Conservation (phyloP, 1,139 yeast genomes). For the Geotrichum citri-aurantii region DNA sequence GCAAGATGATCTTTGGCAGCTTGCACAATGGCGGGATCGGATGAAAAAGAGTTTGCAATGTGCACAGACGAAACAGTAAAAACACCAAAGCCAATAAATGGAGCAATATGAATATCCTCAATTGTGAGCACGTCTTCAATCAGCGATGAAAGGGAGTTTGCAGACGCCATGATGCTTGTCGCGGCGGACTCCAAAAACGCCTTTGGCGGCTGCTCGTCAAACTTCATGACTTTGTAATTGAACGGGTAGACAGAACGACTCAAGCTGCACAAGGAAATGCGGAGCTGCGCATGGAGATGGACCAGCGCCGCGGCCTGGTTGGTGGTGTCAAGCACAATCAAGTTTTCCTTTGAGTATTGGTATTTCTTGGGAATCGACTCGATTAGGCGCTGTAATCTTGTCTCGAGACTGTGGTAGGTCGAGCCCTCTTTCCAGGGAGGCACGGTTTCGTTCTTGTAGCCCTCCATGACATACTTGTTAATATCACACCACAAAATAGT, state of each 20-base stretch:
- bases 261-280: slow-evolving; percentile 26
- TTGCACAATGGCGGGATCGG: slow-evolving; percentile 29
- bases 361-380: slow-evolving; percentile 23
- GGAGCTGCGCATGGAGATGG: slow-evolving; percentile 28
- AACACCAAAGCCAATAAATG: slow-evolving; percentile 37
- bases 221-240: slow-evolving; percentile 17
- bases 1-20: slow-evolving; percentile 35
- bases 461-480: slow-evolving; percentile 28
- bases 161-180: slow-evolving; percentile 31
- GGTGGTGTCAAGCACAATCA: slow-evolving; percentile 23
- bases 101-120: slow-evolving; percentile 35
- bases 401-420: slow-evolving; percentile 17
- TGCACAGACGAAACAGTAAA: slow-evolving; percentile 37
- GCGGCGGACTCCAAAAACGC: slow-evolving; percentile 31
- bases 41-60: slow-evolving; percentile 34
- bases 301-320: slow-evolving; percentile 27
- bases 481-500: slow-evolving; percentile 34
- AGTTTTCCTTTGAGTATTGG: slow-evolving; percentile 24
- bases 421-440: slow-evolving; percentile 28
- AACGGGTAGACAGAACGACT: slow-evolving; percentile 27
- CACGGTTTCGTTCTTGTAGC: slow-evolving; percentile 18
- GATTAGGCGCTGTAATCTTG: slow-evolving; percentile 17
- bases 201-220: slow-evolving; percentile 27
- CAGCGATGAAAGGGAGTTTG: slow-evolving; percentile 32
- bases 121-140: slow-evolving; percentile 31